Evolutionary conservation across 345 rosid species (phyloP).

Genomic region (Bretschneidera sinensis): DNA sequence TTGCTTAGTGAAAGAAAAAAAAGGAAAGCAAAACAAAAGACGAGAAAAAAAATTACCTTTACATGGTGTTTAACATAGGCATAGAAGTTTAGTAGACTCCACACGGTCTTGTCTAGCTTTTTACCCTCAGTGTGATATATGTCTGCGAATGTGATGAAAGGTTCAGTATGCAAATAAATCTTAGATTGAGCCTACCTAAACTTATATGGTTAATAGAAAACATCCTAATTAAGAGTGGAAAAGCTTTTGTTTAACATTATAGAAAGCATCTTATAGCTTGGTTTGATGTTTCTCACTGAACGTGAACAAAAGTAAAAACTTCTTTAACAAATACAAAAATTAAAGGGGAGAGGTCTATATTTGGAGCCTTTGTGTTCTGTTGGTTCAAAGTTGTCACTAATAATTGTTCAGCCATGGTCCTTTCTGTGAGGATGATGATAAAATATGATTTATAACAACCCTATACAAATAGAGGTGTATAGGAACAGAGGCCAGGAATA

Average conservation of each 20-base stretch:
- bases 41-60: conserved; percentile 43
- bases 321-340: background rate
- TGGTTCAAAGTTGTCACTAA: background rate
- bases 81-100: conserved; percentile 78
- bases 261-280: background rate
- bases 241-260: background rate
- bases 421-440: background rate
- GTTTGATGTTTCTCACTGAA: background rate
- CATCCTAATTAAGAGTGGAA: conserved; percentile 4
- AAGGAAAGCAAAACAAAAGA: background rate
- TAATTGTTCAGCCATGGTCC: background rate
- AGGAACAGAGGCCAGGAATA: conserved; percentile 6
- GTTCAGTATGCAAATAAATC: conserved; percentile 2
- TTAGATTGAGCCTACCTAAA: background rate
- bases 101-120: conserved; percentile 68
- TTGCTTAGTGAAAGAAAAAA: background rate
- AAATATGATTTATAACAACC: background rate
- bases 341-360: background rate
- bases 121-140: conserved; percentile 65
- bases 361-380: background rate
- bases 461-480: conserved; percentile 1
- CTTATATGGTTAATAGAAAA: background rate
- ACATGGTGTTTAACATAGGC: conserved; percentile 72
- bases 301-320: background rate
- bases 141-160: conserved; percentile 43